Percentiles rank a stretch among this genome's conserved stretches.
phyloP scores from a whole-genome alignment of 2,329 filamentous ascomycete genomes.

The Phyllosticta citribraziliensis region DNA sequence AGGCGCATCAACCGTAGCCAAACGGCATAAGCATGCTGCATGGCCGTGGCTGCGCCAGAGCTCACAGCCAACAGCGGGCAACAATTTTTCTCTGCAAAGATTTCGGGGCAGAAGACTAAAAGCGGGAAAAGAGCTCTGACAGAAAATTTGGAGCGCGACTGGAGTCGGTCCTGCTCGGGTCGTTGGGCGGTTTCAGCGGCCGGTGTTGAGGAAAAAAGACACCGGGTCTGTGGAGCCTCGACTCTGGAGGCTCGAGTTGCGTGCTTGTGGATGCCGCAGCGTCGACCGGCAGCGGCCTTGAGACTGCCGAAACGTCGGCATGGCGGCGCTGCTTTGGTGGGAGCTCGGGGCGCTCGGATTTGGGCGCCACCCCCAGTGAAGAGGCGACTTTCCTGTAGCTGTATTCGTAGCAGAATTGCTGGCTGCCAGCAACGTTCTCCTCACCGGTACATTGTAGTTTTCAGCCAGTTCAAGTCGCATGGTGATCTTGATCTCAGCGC shows the following conservation, averaged over 20 bases:
- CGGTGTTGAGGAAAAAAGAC: not conserved
- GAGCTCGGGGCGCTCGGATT: conserved; percentile 5
- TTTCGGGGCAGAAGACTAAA: not conserved
- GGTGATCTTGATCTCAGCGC: not conserved
- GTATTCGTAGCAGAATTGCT: not conserved
- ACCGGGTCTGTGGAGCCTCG: not conserved
- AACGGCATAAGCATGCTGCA: not conserved
- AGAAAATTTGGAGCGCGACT: not conserved
- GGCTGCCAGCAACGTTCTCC: not conserved
- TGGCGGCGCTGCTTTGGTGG: conserved; percentile 1
- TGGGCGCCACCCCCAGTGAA: not conserved
- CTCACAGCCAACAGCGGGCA: not conserved
- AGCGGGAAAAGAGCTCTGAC: not conserved
- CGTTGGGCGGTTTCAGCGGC: not conserved
- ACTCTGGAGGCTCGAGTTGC: not conserved
- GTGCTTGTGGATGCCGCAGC: not conserved
- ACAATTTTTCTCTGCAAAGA: not conserved
- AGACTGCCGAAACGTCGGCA: conserved; percentile 6
- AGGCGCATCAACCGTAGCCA: not conserved
- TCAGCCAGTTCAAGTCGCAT: not conserved
- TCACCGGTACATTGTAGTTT: not conserved
- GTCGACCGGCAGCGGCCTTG: not conserved
- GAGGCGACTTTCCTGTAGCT: not conserved
- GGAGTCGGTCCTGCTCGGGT: not conserved
- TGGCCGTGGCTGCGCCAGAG: not conserved